Evolutionary conservation across 495 filamentous ascomycete species (phyloP).

Genomic region (Penicillium ochrochloron): DNA sequence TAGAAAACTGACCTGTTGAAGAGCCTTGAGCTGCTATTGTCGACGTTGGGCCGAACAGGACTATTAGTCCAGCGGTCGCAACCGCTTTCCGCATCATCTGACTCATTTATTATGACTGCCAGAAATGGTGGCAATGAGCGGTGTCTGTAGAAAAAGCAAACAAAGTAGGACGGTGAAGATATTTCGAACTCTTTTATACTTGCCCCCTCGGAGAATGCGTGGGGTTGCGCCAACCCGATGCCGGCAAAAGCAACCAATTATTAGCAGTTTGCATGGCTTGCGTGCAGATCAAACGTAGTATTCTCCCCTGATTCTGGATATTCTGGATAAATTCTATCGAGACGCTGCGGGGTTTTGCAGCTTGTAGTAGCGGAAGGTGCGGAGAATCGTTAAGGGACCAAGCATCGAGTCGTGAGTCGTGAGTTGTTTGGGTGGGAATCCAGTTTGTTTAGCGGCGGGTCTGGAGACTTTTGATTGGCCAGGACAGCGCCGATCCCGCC

Average conservation of each 20-base stretch:
- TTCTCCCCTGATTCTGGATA: not conserved
- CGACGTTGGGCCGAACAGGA: not conserved
- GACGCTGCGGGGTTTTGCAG: not conserved
- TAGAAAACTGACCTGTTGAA: not conserved
- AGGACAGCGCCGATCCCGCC: constrained; percentile 13
- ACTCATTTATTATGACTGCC: not conserved
- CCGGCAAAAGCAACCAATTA: not conserved
- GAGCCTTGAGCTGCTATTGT: not conserved
- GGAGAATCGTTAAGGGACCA: not conserved
- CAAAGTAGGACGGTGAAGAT: not conserved
- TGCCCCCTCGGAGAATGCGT: constrained; percentile 1
- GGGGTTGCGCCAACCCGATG: not conserved
- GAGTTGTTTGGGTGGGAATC: not conserved
- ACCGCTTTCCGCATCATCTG: not conserved
- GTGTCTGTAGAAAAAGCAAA: not conserved
- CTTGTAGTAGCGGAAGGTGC: constrained; percentile 1
- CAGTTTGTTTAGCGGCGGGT: constrained; percentile 22
- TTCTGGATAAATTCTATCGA: constrained; percentile 4
- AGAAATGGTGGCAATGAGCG: not conserved
- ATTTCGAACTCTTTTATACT: not conserved
- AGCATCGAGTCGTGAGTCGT: not conserved
- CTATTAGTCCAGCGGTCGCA: not conserved
- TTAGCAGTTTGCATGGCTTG: not conserved
- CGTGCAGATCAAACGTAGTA: not conserved
- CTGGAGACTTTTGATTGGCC: constrained; percentile 25